Evolutionary conservation across 1,139 yeast genomes (phyloP).

Genomic region (Yamadazyma atmosphaerica): DNA sequence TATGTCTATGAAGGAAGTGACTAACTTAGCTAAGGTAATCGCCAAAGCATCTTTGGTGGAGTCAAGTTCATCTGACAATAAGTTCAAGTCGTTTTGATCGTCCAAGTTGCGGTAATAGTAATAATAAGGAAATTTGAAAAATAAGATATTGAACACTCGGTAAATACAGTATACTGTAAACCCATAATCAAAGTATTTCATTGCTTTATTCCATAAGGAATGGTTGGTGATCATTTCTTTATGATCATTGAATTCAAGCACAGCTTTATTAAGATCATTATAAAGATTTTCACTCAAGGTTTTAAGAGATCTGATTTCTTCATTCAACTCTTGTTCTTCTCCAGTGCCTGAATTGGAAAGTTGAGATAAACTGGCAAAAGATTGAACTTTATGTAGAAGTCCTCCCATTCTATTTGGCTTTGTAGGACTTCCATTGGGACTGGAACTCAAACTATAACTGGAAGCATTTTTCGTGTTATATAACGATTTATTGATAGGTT

Average conservation of each 20-base stretch:
- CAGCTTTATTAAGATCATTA: slow-evolving; percentile 26
- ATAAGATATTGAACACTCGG: slow-evolving; percentile 51
- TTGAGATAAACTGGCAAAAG: slow-evolving; percentile 37
- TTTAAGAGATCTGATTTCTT: slow-evolving; percentile 37
- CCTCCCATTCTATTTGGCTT: slow-evolving; percentile 20
- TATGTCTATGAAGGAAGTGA: slow-evolving; percentile 19
- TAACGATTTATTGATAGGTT: not conserved
- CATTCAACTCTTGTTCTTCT: slow-evolving; percentile 34
- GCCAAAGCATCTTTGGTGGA: slow-evolving; percentile 58
- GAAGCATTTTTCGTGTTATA: not conserved
- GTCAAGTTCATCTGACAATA: not conserved
- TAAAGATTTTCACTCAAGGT: slow-evolving; percentile 29
- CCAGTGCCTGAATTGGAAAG: slow-evolving; percentile 7
- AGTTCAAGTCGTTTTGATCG: slow-evolving; percentile 9
- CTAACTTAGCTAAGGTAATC: slow-evolving; percentile 59
- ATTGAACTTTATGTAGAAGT: slow-evolving; percentile 40
- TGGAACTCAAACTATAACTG: not conserved
- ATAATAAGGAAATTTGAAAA: slow-evolving; percentile 38
- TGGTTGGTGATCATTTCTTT: slow-evolving; percentile 7
- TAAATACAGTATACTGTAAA: slow-evolving; percentile 68
- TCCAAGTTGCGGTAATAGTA: slow-evolving; percentile 11
- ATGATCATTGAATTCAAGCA: slow-evolving; percentile 18
- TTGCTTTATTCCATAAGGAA: not conserved
- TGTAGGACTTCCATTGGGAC: slow-evolving; percentile 1
- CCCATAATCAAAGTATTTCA: slow-evolving; percentile 20